These are phyloP conservation scores for Liquidambar formosana DNA, from an alignment of 164 flowering plant species.

Conservation along the genomic window DNA sequence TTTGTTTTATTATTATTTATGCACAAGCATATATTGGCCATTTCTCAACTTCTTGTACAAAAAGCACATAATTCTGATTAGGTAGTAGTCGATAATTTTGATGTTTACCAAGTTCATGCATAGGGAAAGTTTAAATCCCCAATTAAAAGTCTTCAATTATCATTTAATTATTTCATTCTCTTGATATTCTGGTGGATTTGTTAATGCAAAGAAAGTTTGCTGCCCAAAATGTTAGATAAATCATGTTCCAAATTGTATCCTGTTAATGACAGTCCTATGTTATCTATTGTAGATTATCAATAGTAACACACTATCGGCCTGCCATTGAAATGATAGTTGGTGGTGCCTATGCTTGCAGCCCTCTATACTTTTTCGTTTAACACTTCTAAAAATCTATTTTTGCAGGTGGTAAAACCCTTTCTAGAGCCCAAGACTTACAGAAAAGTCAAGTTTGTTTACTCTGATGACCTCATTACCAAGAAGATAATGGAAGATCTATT, in stretches of 20 bases:
- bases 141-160: background rate
- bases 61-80: background rate
- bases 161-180: background rate
- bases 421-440: constrained; percentile 76
- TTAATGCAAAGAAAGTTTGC: too few species aligned
- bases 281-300: too few species aligned
- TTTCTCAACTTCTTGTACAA: background rate
- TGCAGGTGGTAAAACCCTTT: constrained; percentile 87
- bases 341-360: too few species aligned
- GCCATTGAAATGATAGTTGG: background rate
- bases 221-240: too few species aligned
- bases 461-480: constrained; percentile 55
- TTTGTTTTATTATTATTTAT: too few species aligned
- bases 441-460: constrained; percentile 88
- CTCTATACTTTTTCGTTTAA: background rate
- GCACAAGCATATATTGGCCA: background rate
- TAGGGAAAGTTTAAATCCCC: background rate
- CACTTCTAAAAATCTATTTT: background rate
- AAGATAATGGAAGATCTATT: constrained; percentile 78
- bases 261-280: too few species aligned
- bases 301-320: background rate
- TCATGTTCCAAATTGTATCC: too few species aligned
- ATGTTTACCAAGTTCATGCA: background rate
- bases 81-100: background rate
- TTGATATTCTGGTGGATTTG: too few species aligned